These are phyloP conservation scores for Fusarium mexicanum DNA, from an alignment of 2,329 filamentous ascomycete genomes.

Conservation along the genomic window DNA sequence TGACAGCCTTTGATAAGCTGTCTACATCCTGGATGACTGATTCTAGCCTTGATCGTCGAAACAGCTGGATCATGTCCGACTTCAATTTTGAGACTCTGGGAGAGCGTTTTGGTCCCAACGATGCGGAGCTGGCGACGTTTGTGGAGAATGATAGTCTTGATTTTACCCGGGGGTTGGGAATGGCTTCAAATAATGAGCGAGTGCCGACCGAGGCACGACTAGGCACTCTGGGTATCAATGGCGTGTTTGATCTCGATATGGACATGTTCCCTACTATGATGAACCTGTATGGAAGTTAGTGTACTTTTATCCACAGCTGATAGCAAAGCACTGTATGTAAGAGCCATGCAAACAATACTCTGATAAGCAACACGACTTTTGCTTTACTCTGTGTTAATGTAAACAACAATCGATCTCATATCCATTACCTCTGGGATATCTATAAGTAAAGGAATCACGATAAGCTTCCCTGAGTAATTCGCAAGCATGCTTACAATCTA, in stretches of 20 bases:
- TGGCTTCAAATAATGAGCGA: not conserved
- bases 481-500: too few relatives aligned
- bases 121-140: not conserved
- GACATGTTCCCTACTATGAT: slow-evolving; percentile 21
- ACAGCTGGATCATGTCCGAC: slow-evolving; percentile 29
- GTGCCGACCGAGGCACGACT: not conserved
- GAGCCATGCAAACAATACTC: too few relatives aligned
- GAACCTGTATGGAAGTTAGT: slow-evolving; percentile 3
- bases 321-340: too few relatives aligned
- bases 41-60: not conserved
- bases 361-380: too few relatives aligned
- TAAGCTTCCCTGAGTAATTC: too few relatives aligned
- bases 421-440: too few relatives aligned
- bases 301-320: too few relatives aligned
- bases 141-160: not conserved
- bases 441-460: too few relatives aligned
- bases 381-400: too few relatives aligned
- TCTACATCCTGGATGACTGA: not conserved
- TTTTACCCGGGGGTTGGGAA: not conserved
- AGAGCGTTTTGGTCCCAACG: slow-evolving; percentile 1
- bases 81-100: slow-evolving; percentile 27
- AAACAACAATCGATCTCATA: too few relatives aligned
- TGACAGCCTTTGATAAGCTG: not conserved
- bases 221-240: slow-evolving; percentile 5
- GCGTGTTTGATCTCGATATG: slow-evolving; percentile 17